Evolutionary conservation across 1,139 yeast species (phyloP).

Genomic region (Candida buenavistaensis): DNA sequence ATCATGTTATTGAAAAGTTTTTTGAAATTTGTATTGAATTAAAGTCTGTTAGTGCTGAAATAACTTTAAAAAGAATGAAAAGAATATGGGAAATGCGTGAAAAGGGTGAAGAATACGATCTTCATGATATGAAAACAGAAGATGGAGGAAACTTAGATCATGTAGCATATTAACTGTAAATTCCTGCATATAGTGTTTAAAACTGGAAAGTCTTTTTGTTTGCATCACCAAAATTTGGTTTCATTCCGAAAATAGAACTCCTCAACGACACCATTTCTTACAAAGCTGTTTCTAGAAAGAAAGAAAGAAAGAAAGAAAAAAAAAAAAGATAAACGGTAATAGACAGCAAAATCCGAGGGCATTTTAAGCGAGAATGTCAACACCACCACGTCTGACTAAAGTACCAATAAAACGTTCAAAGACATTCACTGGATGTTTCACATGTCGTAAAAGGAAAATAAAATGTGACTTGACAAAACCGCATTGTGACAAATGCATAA

Average conservation of each 20-base stretch:
- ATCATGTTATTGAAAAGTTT: slow-evolving; percentile 38
- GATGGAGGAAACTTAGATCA: slow-evolving; percentile 21
- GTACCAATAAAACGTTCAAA: slow-evolving; percentile 27
- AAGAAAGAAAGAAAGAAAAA: no score
- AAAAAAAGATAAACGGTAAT: no score
- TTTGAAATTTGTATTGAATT: slow-evolving; percentile 38
- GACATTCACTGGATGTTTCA: slow-evolving; percentile 53
- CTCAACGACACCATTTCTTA: slow-evolving; percentile 1
- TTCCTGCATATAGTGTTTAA: not conserved
- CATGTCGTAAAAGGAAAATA: slow-evolving; percentile 50
- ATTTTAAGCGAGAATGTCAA: no score
- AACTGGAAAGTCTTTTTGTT: no score
- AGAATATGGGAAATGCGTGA: slow-evolving; percentile 35
- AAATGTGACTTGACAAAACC: slow-evolving; percentile 50
- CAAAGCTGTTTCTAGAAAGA: no score
- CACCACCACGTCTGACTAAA: not conserved
- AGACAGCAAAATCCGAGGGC: no score
- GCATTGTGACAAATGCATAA: slow-evolving; percentile 41
- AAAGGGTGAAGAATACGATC: slow-evolving; percentile 24
- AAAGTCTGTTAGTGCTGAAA: slow-evolving; percentile 49
- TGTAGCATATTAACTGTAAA: slow-evolving; percentile 21
- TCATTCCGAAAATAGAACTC: slow-evolving; percentile 5
- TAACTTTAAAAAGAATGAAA: slow-evolving; percentile 37
- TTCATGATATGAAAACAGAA: slow-evolving; percentile 10
- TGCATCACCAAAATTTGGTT: no score